Conservation (phyloP, 2,329 filamentous ascomycete species). For the Fonsecaea monophora region DNA sequence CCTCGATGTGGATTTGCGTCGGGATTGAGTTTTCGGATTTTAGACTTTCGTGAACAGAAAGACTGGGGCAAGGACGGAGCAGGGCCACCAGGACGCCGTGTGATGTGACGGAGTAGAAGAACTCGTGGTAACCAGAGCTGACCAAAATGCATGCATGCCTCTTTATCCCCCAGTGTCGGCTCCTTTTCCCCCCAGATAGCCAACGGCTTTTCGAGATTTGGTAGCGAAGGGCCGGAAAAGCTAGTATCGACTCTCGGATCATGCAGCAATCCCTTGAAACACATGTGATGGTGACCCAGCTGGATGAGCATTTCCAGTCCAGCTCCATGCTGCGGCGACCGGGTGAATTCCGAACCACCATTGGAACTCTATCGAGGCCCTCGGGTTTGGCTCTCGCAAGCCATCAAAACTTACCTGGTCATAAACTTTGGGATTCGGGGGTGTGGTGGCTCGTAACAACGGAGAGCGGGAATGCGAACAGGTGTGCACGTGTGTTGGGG, state of each 20-base stretch:
- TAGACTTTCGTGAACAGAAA: slow-evolving; percentile 9
- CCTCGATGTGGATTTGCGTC: slow-evolving; percentile 10
- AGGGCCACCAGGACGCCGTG: not conserved
- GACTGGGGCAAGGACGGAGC: slow-evolving; percentile 12
- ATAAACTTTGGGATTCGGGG: slow-evolving; percentile 1
- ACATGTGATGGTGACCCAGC: not conserved
- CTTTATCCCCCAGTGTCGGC: not conserved
- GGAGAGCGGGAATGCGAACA: not conserved
- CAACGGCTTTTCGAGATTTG: not conserved
- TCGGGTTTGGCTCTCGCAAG: slow-evolving; percentile 5
- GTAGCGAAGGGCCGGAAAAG: slow-evolving; percentile 9
- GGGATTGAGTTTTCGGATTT: slow-evolving; percentile 14
- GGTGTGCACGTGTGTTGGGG: not conserved
- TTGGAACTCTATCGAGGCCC: slow-evolving; percentile 13
- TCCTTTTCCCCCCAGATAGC: not conserved
- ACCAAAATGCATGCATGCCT: not conserved
- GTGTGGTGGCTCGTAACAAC: not conserved
- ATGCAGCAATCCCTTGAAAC: not conserved
- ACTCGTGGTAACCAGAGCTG: not conserved
- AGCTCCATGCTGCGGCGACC: not conserved
- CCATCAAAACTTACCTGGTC: slow-evolving; percentile 4
- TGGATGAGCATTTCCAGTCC: too few species aligned
- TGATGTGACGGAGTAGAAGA: not conserved
- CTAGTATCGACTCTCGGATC: slow-evolving; percentile 13
- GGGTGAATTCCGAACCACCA: slow-evolving; percentile 8